These are phyloP conservation scores for Fusarium sp. DNA, from an alignment of 2,329 filamentous ascomycete genomes.

Conservation along the genomic window DNA sequence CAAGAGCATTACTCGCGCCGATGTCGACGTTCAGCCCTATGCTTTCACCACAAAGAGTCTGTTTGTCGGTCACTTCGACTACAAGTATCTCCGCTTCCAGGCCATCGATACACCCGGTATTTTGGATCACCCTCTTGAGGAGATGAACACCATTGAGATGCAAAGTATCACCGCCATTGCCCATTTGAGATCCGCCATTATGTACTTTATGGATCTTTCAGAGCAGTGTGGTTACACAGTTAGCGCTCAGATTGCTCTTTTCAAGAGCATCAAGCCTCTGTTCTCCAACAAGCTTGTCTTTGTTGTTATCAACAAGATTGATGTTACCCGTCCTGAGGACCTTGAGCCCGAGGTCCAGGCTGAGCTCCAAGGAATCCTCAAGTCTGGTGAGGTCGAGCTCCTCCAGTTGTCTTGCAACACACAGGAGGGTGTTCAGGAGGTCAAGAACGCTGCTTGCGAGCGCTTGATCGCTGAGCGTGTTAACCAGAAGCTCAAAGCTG, in stretches of 20 bases:
- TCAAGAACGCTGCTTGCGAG: slow-evolving; percentile 96
- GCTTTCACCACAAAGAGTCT: slow-evolving; percentile 98
- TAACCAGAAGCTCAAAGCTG: slow-evolving; percentile 94
- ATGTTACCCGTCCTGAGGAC: slow-evolving; percentile 88
- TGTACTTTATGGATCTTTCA: slow-evolving; percentile 98
- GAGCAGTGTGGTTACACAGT: slow-evolving; percentile 98
- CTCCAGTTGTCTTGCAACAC: slow-evolving; percentile 96
- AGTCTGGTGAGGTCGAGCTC: slow-evolving; percentile 90
- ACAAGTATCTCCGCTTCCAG: slow-evolving; percentile 74
- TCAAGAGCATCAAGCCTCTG: slow-evolving; percentile 95
- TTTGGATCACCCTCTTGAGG: slow-evolving; percentile 94
- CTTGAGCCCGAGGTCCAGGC: slow-evolving; percentile 82
- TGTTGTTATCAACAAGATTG: slow-evolving; percentile 98
- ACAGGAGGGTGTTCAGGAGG: slow-evolving; percentile 90
- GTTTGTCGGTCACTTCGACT: slow-evolving; percentile 98
- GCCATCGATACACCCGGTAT: slow-evolving; percentile 99
- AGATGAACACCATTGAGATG: slow-evolving; percentile 99
- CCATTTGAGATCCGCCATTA: slow-evolving; percentile 91
- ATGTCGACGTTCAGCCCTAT: slow-evolving; percentile 97
- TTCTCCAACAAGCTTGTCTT: slow-evolving; percentile 99
- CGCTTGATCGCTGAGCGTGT: slow-evolving; percentile 92
- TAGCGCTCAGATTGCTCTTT: slow-evolving; percentile 90
- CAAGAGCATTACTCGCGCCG: slow-evolving; percentile 89
- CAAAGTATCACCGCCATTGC: slow-evolving; percentile 97
- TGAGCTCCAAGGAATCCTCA: slow-evolving; percentile 82